These are phyloP conservation scores for Podila clonocystis DNA, from an alignment of 192 early-diverging fungal species.

Conservation along the genomic window DNA sequence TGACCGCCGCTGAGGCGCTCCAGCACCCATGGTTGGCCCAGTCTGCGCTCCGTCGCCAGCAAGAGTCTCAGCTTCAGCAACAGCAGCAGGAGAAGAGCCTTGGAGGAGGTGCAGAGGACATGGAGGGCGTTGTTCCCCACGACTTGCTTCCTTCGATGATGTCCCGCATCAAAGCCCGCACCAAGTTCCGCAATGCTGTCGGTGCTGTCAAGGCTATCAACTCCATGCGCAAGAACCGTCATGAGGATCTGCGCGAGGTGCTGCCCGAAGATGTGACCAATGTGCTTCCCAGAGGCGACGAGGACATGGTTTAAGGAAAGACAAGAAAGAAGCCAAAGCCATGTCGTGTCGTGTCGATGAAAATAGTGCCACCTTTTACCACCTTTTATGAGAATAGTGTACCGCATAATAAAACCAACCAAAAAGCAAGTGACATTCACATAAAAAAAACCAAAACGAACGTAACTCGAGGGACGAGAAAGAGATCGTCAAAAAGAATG, in stretches of 20 bases:
- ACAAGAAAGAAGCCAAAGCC: neutral
- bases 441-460: too few species aligned
- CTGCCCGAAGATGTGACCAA: conserved; percentile 39
- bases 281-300: conserved; percentile 33
- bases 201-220: conserved; percentile 59
- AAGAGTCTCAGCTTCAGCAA: conserved; percentile 7
- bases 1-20: conserved; percentile 80
- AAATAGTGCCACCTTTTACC: too few species aligned
- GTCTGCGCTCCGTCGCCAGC: conserved; percentile 5
- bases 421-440: too few species aligned
- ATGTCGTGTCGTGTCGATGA: too few species aligned
- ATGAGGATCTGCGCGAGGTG: conserved; percentile 40
- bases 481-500: too few species aligned
- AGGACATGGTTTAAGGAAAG: conserved; percentile 38
- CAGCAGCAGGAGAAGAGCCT: conserved; percentile 11
- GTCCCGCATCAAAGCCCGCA: conserved; percentile 74
- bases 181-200: conserved; percentile 71
- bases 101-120: conserved; percentile 14
- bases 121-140: conserved; percentile 33
- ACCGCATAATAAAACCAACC: too few species aligned
- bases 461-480: too few species aligned
- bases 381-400: too few species aligned
- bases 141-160: conserved; percentile 70
- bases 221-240: conserved; percentile 30
- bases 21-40: conserved; percentile 78